Percentiles rank a stretch among this genome's conserved stretches.
Evolutionary conservation across 805 yeast species (phyloP).

Genomic region (Starmerella sp.): DNA sequence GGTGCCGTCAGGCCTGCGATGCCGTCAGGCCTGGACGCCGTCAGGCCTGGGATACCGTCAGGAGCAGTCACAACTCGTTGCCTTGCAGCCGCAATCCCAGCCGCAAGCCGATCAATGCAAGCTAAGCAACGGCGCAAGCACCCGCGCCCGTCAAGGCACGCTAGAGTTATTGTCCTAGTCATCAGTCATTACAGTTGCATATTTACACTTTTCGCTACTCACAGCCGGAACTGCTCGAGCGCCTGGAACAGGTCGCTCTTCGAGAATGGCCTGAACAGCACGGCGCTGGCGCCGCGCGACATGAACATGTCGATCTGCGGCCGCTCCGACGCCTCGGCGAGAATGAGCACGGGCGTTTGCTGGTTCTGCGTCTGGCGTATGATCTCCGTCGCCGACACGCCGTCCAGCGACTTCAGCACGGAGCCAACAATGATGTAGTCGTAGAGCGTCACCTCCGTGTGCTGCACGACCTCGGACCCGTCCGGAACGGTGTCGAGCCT

Average conservation of each 20-base stretch:
- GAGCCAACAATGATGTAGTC: constrained; percentile 48
- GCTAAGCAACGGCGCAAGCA: too few relatives aligned
- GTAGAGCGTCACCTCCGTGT: constrained; percentile 55
- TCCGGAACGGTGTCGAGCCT: constrained; percentile 86
- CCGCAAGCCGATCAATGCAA: too few relatives aligned
- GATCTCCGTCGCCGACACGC: constrained; percentile 76
- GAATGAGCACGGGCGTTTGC: constrained; percentile 71
- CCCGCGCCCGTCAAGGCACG: too few relatives aligned
- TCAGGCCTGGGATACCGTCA: too few relatives aligned
- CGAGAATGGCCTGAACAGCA: constrained; percentile 87
- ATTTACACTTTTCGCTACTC: neutral
- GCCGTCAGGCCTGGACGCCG: too few relatives aligned
- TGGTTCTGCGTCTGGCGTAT: constrained; percentile 67
- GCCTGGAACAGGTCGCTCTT: constrained; percentile 73
- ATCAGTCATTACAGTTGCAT: constrained; percentile 2
- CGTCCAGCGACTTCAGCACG: constrained; percentile 48
- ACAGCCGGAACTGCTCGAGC: constrained; percentile 27
- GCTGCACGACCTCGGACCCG: constrained; percentile 78
- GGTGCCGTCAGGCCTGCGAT: too few relatives aligned
- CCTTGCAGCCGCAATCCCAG: too few relatives aligned
- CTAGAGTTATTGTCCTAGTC: neutral
- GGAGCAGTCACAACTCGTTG: too few relatives aligned
- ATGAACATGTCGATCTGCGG: constrained; percentile 35
- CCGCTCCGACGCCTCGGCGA: constrained; percentile 16
- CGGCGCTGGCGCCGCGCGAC: constrained; percentile 85